A percentile compares a stretch with the other conserved stretches of the same genome.
phyloP scores from a whole-genome alignment of 2,329 filamentous ascomycete species.

The Teratosphaeria nubilosa region DNA sequence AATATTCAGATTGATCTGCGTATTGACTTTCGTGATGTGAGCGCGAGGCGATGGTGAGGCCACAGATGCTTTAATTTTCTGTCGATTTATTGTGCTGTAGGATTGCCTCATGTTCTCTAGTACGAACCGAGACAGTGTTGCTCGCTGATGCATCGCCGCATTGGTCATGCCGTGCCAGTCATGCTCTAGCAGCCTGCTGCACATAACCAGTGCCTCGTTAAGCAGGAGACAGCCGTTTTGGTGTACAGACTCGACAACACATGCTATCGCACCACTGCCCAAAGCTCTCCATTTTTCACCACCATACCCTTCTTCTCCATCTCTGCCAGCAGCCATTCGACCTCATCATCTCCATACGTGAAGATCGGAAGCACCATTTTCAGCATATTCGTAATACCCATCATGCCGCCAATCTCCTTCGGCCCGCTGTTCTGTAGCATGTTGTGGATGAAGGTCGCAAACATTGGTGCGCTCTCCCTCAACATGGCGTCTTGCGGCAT shows the following conservation, averaged over 20 bases:
- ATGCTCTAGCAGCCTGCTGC: too few species aligned
- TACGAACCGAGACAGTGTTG: too few species aligned
- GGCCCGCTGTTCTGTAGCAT: conserved; percentile 79
- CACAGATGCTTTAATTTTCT: too few species aligned
- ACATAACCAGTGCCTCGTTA: too few species aligned
- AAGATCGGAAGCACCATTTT: conserved; percentile 85
- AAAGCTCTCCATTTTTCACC: conserved; percentile 30
- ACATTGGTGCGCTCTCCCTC: conserved; percentile 60
- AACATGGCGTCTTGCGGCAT: conserved; percentile 48
- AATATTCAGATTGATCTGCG: too few species aligned
- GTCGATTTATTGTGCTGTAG: too few species aligned
- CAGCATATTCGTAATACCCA: conserved; percentile 87
- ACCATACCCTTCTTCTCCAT: conserved; percentile 66
- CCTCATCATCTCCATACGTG: conserved; percentile 78
- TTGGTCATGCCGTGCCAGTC: too few species aligned
- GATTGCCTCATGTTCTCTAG: too few species aligned
- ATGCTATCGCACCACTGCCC: conserved; percentile 7
- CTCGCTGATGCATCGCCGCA: too few species aligned
- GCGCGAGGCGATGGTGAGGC: too few species aligned
- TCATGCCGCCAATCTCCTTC: conserved; percentile 55
- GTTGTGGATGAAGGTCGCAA: conserved; percentile 84
- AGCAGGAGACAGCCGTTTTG: not conserved
- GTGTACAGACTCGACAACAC: not conserved
- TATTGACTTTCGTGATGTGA: too few species aligned
- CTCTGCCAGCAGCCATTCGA: conserved; percentile 66